Evolutionary conservation across 2,329 filamentous ascomycete genomes (phyloP), one percentile per base, ranked within the genome.

Genomic region (Aspergillus puulaauensis): DNA sequence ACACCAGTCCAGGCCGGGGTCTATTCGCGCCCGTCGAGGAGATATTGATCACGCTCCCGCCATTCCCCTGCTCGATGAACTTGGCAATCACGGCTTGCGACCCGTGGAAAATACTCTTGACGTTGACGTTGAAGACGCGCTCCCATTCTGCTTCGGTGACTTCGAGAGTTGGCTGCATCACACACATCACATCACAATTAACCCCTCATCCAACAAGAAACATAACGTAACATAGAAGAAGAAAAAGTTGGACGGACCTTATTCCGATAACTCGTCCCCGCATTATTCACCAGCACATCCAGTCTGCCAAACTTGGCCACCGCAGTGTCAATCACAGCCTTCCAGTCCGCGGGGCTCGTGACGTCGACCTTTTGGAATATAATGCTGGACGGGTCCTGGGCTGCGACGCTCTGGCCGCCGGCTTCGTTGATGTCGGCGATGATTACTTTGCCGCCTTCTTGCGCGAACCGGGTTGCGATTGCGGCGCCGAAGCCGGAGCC

Each of bases 231-330:
- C 19, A 15, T 39, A 9, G 31, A 12, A 27, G 12, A 31, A 9
- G 27, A 8, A 27, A 9, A 24, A 24, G 23, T 24, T 7, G 27
- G 27, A 24, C 1, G 40, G 46, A 73, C 74, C 70, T 77, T 77
- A 61, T 77, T 77, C 53, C 66, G 67, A 66, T 74, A 76, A 15
- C 68, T 68, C 15, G 70, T 76, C 12, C 79, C 79, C 7, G 79
- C 78, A 68, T 81, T 81, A 58, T 81, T 81, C 43, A 81, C 72
- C 49, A 81, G 62, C 15, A 78, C 69, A 65, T 80, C 75, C 52
- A 82, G 61, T 21, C 67, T 62, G 1, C 72, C 72, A 33, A 70
- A 68, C 43, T 66, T 67, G 4, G 66, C 51, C 24, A 78, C 64
- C 0, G 68, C 65, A 27, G 69, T 17, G 3, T 71, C 67, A n/a